Percentiles rank a stretch among this genome's conserved stretches.
phyloP scores from a whole-genome alignment of 441 rosid species.

The Raphanus hybrid region DNA sequence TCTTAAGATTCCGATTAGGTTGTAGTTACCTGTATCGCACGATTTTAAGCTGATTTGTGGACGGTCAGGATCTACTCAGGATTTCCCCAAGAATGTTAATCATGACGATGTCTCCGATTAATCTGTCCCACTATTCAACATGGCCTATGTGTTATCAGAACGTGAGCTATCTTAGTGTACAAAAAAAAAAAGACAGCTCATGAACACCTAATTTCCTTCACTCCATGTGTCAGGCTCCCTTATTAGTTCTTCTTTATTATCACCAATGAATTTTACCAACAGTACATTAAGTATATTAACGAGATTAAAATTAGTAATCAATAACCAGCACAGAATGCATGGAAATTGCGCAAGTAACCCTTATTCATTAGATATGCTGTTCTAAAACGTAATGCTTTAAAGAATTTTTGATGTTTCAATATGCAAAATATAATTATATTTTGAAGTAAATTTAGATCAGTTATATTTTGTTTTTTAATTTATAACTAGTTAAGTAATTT shows the following conservation, averaged over 20 bases:
- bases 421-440: neutral
- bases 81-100: conserved; percentile 16
- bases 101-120: conserved; percentile 30
- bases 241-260: neutral
- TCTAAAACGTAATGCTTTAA: too few relatives aligned
- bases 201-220: conserved; percentile 35
- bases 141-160: conserved; percentile 38
- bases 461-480: neutral
- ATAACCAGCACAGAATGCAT: neutral
- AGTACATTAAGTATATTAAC: neutral
- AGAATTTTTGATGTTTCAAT: neutral
- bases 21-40: conserved; percentile 36
- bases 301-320: too few relatives aligned
- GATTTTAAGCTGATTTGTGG: conserved; percentile 15
- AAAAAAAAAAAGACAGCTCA: conserved; percentile 37
- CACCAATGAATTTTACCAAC: conserved; percentile 29
- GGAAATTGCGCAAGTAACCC: neutral
- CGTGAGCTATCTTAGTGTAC: conserved; percentile 44
- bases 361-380: neutral
- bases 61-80: conserved; percentile 31
- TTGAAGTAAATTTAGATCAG: neutral
- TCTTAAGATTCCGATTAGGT: conserved; percentile 42
- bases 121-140: conserved; percentile 10
- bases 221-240: conserved; percentile 39
- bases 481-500: neutral